Evolutionary conservation across 2,329 filamentous ascomycete genomes (phyloP).

Genomic region (Exophiala viscosa): DNA sequence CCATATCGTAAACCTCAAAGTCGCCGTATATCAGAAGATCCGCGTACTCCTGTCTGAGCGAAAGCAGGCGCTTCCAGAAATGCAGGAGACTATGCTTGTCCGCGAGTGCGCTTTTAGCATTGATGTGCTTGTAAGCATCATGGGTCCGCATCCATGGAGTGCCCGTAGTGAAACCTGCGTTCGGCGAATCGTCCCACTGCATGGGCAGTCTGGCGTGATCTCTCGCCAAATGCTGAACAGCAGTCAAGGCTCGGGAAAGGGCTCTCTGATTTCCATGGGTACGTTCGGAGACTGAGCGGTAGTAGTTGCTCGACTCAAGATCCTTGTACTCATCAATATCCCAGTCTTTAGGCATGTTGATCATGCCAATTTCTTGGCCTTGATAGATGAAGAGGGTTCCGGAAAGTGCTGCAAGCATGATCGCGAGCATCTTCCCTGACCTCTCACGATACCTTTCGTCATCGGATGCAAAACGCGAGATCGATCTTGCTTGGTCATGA

Average conservation of each 20-base stretch:
- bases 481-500: conserved; percentile 60
- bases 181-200: conserved; percentile 59
- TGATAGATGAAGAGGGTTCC: conserved; percentile 56
- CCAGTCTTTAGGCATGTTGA: conserved; percentile 49
- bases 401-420: conserved; percentile 52
- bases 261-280: conserved; percentile 33
- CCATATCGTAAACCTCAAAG: conserved; percentile 35
- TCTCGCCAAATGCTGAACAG: conserved; percentile 54
- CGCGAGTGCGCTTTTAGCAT: conserved; percentile 49
- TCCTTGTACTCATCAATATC: conserved; percentile 36
- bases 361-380: conserved; percentile 56
- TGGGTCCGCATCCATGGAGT: conserved; percentile 70
- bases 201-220: conserved; percentile 70
- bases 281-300: conserved; percentile 35
- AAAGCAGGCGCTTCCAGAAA: conserved; percentile 58
- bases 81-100: conserved; percentile 51
- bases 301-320: conserved; percentile 36
- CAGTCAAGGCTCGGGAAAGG: conserved; percentile 39
- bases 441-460: conserved; percentile 45
- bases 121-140: conserved; percentile 57
- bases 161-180: conserved; percentile 62
- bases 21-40: conserved; percentile 66
- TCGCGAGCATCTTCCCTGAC: conserved; percentile 58
- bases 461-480: conserved; percentile 54
- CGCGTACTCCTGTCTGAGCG: conserved; percentile 56